Conservation (phyloP, 345 rosid genomes). For the Crucihimalaya himalaica region DNA sequence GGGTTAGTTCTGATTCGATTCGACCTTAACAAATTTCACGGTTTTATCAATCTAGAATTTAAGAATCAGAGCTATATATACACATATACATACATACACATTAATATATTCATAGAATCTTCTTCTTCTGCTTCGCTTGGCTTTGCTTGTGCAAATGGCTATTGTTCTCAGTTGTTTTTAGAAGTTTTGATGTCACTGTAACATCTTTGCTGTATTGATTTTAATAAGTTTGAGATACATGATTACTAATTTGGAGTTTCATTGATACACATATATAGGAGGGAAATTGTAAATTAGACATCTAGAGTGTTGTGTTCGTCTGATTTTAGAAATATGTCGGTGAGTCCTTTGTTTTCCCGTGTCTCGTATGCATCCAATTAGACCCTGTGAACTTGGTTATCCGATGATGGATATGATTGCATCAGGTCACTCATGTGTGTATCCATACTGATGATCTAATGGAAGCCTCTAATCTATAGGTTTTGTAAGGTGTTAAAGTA, state of each 20-base stretch:
- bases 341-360: neutral
- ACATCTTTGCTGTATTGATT: neutral
- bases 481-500: neutral
- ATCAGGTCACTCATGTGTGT: neutral
- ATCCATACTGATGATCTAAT: neutral
- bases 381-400: neutral
- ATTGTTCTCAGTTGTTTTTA: neutral
- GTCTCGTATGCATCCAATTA: neutral
- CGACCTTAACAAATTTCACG: slow-evolving; percentile 31
- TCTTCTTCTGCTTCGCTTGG: neutral
- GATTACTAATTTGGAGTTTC: neutral
- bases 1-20: slow-evolving; percentile 69
- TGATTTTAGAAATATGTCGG: neutral
- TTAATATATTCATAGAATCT: neutral
- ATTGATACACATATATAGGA: neutral
- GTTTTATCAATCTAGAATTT: neutral
- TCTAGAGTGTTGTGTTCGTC: neutral
- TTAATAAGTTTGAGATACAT: neutral
- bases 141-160: neutral
- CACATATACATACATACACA: neutral
- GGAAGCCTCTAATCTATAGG: neutral
- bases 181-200: slow-evolving; percentile 9
- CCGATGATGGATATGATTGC: neutral
- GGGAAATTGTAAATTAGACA: neutral
- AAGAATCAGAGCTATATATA: neutral